A percentile compares a stretch with the other conserved stretches of the same genome.
phyloP scores from a whole-genome alignment of 2,329 filamentous ascomycete species.

The Cladosporium sp. region DNA sequence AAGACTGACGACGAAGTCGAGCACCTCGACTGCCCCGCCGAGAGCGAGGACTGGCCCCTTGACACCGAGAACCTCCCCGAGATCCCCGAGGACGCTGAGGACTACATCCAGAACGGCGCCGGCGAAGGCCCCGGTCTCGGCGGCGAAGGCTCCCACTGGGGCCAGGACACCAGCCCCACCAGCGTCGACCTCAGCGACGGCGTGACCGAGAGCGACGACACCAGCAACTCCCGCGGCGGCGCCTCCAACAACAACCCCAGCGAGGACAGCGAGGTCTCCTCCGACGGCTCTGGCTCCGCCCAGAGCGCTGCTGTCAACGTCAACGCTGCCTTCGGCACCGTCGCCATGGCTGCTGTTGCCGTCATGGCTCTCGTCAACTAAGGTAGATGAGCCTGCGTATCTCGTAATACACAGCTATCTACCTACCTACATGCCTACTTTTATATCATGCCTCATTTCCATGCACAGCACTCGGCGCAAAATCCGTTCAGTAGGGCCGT shows the following conservation, averaged over 20 bases:
- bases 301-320: not conserved
- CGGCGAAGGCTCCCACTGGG: slow-evolving; percentile 45
- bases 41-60: slow-evolving; percentile 54
- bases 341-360: slow-evolving; percentile 6
- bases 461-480: too few species aligned
- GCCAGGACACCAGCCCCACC: slow-evolving; percentile 46
- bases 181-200: slow-evolving; percentile 37
- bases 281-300: not conserved
- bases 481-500: too few species aligned
- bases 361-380: slow-evolving; percentile 8
- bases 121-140: slow-evolving; percentile 52
- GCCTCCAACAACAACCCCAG: slow-evolving; percentile 6
- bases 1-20: slow-evolving; percentile 40
- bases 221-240: slow-evolving; percentile 12
- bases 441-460: too few species aligned
- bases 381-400: too few species aligned
- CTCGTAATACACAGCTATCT: too few species aligned
- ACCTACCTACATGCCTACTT: too few species aligned
- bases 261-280: slow-evolving; percentile 21
- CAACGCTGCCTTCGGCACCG: slow-evolving; percentile 4
- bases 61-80: slow-evolving; percentile 47
- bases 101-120: slow-evolving; percentile 54
- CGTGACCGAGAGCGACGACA: slow-evolving; percentile 22
- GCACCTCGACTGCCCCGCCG: slow-evolving; percentile 49
- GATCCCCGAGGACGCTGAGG: slow-evolving; percentile 50